phyloP scores from a whole-genome alignment of 768 basidiomycete species.

The Rhodotorula paludigena region DNA sequence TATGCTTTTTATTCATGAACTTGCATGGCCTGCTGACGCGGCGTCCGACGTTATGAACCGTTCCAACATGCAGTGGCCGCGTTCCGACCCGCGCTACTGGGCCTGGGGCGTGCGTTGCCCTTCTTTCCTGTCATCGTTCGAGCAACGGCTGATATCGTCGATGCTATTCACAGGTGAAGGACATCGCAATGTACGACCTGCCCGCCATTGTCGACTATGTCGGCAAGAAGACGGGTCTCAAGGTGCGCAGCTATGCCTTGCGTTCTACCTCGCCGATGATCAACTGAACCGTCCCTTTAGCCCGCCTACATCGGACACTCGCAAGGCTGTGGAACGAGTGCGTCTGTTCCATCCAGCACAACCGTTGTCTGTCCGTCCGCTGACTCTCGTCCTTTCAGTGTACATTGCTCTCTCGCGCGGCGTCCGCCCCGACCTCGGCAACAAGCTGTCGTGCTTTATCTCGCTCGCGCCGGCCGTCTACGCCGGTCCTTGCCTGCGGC shows the following conservation, averaged over 20 bases:
- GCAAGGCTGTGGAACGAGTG: conserved; percentile 46
- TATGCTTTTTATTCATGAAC: background rate
- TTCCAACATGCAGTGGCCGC: background rate
- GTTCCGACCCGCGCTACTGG: conserved; percentile 31
- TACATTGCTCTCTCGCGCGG: conserved; percentile 52
- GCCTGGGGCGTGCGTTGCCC: conserved; percentile 12
- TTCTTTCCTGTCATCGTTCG: too few relatives aligned
- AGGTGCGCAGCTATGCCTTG: background rate
- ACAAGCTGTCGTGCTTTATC: conserved; percentile 50
- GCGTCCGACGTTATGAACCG: too few relatives aligned
- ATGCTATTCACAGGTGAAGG: conserved; percentile 43
- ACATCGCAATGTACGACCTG: conserved; percentile 52
- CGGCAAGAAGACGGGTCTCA: conserved; percentile 47
- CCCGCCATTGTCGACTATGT: conserved; percentile 52
- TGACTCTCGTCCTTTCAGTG: conserved; percentile 29
- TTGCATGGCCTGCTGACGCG: too few relatives aligned
- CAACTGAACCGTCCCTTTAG: conserved; percentile 32
- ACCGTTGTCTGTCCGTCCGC: background rate
- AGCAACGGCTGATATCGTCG: background rate
- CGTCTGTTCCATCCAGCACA: background rate
- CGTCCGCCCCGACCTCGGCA: conserved; percentile 51
- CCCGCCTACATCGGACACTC: conserved; percentile 53
- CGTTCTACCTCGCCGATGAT: background rate
- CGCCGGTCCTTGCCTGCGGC: conserved; percentile 51
- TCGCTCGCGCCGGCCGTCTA: conserved; percentile 53